These are phyloP conservation scores for Aspergillus pseudoglaucus DNA, from an alignment of 2,329 filamentous ascomycete genomes.

Conservation along the genomic window DNA sequence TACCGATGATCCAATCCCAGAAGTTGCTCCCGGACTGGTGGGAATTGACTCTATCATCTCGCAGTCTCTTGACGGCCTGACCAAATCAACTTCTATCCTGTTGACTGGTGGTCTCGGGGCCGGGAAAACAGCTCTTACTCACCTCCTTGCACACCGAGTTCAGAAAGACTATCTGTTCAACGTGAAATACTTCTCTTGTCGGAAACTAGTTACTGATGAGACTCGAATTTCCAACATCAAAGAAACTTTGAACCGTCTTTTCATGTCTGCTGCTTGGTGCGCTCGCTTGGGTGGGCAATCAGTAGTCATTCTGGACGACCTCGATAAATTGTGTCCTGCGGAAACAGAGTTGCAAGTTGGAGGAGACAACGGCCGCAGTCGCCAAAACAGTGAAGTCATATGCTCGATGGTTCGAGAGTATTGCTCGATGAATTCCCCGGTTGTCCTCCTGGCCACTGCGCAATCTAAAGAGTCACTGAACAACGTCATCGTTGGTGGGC, in stretches of 20 bases:
- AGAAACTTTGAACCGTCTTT: conserved; percentile 74
- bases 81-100: conserved; percentile 81
- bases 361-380: conserved; percentile 85
- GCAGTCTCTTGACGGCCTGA: conserved; percentile 67
- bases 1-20: conserved; percentile 52
- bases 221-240: conserved; percentile 85
- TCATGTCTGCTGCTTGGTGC: conserved; percentile 87
- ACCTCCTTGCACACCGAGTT: conserved; percentile 67
- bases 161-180: conserved; percentile 70
- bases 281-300: conserved; percentile 77
- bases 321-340: conserved; percentile 85
- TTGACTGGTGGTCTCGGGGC: conserved; percentile 83
- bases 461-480: conserved; percentile 91
- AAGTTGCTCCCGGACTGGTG: conserved; percentile 58
- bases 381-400: conserved; percentile 85
- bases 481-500: conserved; percentile 80
- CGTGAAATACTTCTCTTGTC: conserved; percentile 78
- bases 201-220: conserved; percentile 83
- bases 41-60: conserved; percentile 74
- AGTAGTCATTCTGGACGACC: conserved; percentile 81
- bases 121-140: conserved; percentile 78
- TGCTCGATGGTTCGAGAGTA: conserved; percentile 77
- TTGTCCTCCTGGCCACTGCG: conserved; percentile 83
- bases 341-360: conserved; percentile 93
- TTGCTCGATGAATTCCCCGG: conserved; percentile 69